Base-by-base conservation (phyloP, 2,329 filamentous ascomycete species). In the Pezicula neosporulosa region DNA sequence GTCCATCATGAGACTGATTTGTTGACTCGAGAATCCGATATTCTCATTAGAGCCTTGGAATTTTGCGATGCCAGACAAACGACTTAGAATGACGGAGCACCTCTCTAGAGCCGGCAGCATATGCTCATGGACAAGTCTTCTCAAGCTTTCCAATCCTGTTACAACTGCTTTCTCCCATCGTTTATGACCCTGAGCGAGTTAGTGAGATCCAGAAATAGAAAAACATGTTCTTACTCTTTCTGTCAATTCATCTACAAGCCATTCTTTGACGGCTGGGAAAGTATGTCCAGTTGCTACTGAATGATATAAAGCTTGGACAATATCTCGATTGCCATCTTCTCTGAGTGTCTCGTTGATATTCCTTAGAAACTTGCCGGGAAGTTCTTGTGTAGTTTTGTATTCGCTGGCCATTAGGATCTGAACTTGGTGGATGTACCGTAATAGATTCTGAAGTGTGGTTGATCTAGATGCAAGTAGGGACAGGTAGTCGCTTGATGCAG, bases 141-240 rank as follows among this genome's bases (percentile, higher is more conserved):
- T 82, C 9, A 97, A 77, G 49, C 83, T 86, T 53, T 89, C 85
- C 18, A 97, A 85, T 1, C 91, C 90, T 4, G 83, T 82, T 2
- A 82, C 78, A 2, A 95, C 87, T 6, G 89, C 86, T 63, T 93
- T 95, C 56, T 97, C 92, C 94, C 94, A 99, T 45, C 94, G 80
- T 70, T 96, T 97, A 62, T 96, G 89, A 0, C 91, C 91, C 87
- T 94, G 16, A 1, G 18, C 15, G 28, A 52, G 57, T 63, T 44
- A 61, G 51, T 28, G 27, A 50, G 43, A 45, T 41, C 38, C 46
- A 13, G 9, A 19, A 18, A 41, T 36, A 21, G 27, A 18, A 33
- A 19, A 42, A 10, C 42, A 43, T 28, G 24, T 28, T 68, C 80
- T 63, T 74, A 92, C 89, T 56, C 89, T 77, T 64, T 95, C 90